phyloP scores from a whole-genome alignment of 202 grass and related monocot genomes.

The Setaria italica region DNA sequence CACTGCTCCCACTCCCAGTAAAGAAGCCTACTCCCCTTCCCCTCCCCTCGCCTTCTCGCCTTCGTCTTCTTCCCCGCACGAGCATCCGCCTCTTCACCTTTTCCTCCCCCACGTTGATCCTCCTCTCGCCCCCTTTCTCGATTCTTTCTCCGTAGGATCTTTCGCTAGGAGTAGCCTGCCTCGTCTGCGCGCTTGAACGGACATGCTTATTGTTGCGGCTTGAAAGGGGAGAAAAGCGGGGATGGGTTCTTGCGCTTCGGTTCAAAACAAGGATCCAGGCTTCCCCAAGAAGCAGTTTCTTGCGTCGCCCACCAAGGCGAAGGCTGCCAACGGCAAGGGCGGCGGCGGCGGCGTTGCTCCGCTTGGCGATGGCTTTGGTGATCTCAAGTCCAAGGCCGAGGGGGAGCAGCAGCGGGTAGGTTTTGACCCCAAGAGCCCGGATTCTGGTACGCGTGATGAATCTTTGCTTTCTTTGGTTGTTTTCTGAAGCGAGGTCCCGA shows the following conservation, averaged over 20 bases:
- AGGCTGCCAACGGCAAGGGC: conserved; percentile 46
- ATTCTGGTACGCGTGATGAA: conserved; percentile 61
- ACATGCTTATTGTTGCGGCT: conserved; percentile 22
- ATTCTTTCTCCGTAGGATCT: conserved; percentile 33
- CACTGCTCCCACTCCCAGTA: conserved; percentile 39
- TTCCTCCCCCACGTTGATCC: background rate
- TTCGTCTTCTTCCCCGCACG: background rate
- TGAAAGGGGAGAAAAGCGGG: conserved; percentile 21
- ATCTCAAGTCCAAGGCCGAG: conserved; percentile 45
- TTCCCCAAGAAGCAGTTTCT: conserved; percentile 58
- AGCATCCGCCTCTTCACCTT: conserved; percentile 17
- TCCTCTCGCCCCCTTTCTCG: conserved; percentile 9
- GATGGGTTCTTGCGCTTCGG: conserved; percentile 93
- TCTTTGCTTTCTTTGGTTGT: conserved; percentile 7
- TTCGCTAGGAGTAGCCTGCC: conserved; percentile 9
- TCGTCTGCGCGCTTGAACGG: background rate
- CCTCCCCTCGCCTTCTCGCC: background rate
- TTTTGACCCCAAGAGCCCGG: conserved; percentile 46
- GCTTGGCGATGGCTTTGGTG: conserved; percentile 53
- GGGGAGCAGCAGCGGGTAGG: conserved; percentile 33
- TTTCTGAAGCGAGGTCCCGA: conserved; percentile 14
- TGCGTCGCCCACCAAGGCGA: conserved; percentile 66
- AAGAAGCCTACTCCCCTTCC: conserved; percentile 19
- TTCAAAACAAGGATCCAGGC: conserved; percentile 60
- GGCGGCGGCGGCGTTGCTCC: conserved; percentile 47